A percentile compares a stretch with the other conserved stretches of the same genome.
These are phyloP conservation scores for Escallonia rubra DNA, from an alignment of 129 eudicot genomes.

Conservation along the genomic window DNA sequence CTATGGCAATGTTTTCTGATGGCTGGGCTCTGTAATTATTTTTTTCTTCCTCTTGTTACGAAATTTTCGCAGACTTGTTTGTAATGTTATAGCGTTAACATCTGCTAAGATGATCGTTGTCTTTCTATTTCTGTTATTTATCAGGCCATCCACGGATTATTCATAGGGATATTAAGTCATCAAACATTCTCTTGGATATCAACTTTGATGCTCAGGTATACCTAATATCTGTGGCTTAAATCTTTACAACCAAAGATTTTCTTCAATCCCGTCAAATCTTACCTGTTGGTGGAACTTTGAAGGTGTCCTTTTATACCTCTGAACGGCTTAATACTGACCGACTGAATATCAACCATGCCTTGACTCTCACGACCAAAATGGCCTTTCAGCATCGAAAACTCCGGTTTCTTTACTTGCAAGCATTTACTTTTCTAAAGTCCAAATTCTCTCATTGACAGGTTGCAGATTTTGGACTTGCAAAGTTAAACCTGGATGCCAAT, in stretches of 20 bases:
- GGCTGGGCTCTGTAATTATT: too few species aligned
- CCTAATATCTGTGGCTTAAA: neutral
- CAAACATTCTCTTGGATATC: slow-evolving; percentile 61
- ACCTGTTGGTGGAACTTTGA: neutral
- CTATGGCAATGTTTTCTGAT: too few species aligned
- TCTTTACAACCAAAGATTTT: neutral
- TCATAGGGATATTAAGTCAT: slow-evolving; percentile 68
- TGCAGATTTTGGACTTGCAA: slow-evolving; percentile 92
- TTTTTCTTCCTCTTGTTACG: too few species aligned
- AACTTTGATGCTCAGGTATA: slow-evolving; percentile 65
- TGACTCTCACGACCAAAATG: neutral
- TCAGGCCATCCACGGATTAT: slow-evolving; percentile 56
- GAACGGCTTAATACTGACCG: neutral
- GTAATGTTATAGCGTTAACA: too few species aligned
- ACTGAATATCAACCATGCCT: neutral
- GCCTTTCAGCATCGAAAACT: neutral
- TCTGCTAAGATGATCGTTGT: too few species aligned
- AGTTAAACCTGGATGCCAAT: slow-evolving; percentile 57
- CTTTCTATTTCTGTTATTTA: too few species aligned
- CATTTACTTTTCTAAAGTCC: neutral
- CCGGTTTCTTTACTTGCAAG: neutral
- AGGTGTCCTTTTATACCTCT: neutral
- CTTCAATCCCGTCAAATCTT: neutral
- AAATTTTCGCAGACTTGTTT: too few species aligned
- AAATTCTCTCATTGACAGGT: slow-evolving; percentile 39